phyloP scores from a whole-genome alignment of 2,329 filamentous ascomycete species.

The Pseudophaeomoniella oleicola region DNA sequence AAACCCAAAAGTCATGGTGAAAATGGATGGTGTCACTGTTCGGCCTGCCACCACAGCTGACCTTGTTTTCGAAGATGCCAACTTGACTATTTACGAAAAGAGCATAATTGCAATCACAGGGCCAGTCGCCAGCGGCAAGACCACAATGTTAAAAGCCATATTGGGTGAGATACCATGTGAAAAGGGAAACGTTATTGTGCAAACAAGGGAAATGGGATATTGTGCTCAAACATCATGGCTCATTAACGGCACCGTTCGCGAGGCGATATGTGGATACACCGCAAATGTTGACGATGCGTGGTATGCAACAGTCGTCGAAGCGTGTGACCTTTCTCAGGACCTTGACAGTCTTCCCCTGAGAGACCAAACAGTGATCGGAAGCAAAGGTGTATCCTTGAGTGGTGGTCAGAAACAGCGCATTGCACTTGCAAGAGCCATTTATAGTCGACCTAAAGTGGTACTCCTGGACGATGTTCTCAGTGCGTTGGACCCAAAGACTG shows the following conservation, averaged over 20 bases:
- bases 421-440: constrained; percentile 36
- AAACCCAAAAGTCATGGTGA: too few species aligned
- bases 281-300: constrained; percentile 18
- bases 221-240: constrained; percentile 12
- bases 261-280: constrained; percentile 24
- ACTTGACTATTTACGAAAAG: constrained; percentile 3
- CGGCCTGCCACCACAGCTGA: too few species aligned
- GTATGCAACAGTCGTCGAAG: constrained; percentile 21
- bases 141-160: constrained; percentile 8
- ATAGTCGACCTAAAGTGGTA: constrained; percentile 31
- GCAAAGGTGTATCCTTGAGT: constrained; percentile 35
- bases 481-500: constrained; percentile 34
- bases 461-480: constrained; percentile 38
- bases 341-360: constrained; percentile 23
- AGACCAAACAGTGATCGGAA: constrained; percentile 33
- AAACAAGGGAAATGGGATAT: constrained; percentile 7
- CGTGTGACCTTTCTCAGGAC: constrained; percentile 24
- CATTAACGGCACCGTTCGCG: constrained; percentile 24
- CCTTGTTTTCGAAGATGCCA: too few species aligned
- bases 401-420: constrained; percentile 39
- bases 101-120: constrained; percentile 10
- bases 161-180: constrained; percentile 8
- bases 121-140: constrained; percentile 11
- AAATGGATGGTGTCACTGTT: too few species aligned
- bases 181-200: constrained; percentile 8